Conservation (phyloP, 306 rosid genomes). For the Vigna mungo region DNA sequence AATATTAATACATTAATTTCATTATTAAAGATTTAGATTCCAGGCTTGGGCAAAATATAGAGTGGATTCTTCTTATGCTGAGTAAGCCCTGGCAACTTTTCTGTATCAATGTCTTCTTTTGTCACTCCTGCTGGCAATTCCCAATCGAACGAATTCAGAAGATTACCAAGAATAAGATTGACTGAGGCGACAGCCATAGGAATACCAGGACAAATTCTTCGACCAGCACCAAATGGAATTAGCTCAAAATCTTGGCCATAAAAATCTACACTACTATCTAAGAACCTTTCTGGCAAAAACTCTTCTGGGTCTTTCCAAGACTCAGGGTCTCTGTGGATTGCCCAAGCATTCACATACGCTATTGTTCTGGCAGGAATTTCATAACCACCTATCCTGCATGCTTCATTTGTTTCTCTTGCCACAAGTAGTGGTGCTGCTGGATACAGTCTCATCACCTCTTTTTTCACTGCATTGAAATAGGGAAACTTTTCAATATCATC, state of each 20-base stretch:
- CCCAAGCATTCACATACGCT: background rate
- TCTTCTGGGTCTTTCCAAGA: background rate
- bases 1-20: too few species aligned
- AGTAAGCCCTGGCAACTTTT: background rate
- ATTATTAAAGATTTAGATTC: too few species aligned
- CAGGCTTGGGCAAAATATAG: background rate
- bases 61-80: background rate
- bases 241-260: background rate
- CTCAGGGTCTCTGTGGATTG: background rate
- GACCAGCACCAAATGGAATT: slow-evolving; percentile 16
- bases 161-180: background rate
- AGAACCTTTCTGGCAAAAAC: slow-evolving; percentile 4
- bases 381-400: background rate
- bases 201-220: background rate
- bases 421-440: background rate
- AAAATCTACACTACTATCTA: background rate
- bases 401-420: background rate
- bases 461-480: background rate
- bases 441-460: background rate
- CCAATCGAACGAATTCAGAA: background rate
- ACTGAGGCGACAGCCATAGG: background rate
- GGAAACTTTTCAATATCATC: background rate
- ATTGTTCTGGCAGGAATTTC: background rate
- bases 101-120: slow-evolving; percentile 1
- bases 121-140: background rate